Evolutionary conservation across 192 early-diverging fungal genomes (phyloP).

Genomic region (Backusella liffmaniae): DNA sequence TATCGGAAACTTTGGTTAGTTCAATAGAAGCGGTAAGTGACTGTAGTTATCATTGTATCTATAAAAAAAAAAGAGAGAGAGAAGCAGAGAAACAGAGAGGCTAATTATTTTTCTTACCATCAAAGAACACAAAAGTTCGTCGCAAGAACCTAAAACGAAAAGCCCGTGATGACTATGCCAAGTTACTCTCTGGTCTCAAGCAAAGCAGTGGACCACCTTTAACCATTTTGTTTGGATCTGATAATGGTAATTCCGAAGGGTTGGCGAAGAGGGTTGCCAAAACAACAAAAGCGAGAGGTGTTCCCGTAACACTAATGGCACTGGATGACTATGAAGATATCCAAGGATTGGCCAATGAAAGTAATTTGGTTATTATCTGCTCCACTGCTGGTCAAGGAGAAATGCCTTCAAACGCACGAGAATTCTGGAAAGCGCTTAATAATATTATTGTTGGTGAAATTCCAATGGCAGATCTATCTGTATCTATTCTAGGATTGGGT

Average conservation of each 20-base stretch:
- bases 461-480: slow-evolving; percentile 62
- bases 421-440: slow-evolving; percentile 81
- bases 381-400: slow-evolving; percentile 96
- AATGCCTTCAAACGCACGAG: slow-evolving; percentile 86
- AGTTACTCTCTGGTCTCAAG: slow-evolving; percentile 63
- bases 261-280: slow-evolving; percentile 79
- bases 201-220: slow-evolving; percentile 65
- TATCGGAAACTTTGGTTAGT: slow-evolving; percentile 44
- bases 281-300: slow-evolving; percentile 76
- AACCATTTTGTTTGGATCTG: slow-evolving; percentile 86
- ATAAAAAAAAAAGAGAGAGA: background rate
- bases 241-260: slow-evolving; percentile 84
- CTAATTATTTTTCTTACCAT: background rate
- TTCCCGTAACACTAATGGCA: slow-evolving; percentile 68
- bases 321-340: slow-evolving; percentile 78
- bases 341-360: slow-evolving; percentile 76
- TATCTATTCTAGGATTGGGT: slow-evolving; percentile 85
- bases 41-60: background rate
- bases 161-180: slow-evolving; percentile 62
- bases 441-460: slow-evolving; percentile 52
- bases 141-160: slow-evolving; percentile 60
- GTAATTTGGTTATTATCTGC: slow-evolving; percentile 72
- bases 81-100: background rate
- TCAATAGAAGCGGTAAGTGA: slow-evolving; percentile 62
- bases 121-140: slow-evolving; percentile 46